Conservation (phyloP, 2,329 filamentous ascomycete species). For the Dendryphion nanum region DNA sequence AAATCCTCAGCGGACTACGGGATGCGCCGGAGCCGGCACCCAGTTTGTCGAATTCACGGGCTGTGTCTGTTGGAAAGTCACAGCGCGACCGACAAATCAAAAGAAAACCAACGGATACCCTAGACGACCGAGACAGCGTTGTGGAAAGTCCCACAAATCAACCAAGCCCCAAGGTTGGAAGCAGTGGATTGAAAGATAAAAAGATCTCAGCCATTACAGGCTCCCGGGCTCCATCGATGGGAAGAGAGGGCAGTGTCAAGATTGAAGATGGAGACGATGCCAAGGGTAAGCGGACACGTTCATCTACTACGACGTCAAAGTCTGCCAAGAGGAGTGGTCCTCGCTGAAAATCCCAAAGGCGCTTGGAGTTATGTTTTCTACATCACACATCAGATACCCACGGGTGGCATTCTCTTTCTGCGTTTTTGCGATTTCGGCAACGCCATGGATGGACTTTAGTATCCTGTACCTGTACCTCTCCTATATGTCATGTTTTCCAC, state of each 20-base stretch:
- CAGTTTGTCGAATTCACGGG: constrained; percentile 32
- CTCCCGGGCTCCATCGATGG: constrained; percentile 44
- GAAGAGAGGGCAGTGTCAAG: constrained; percentile 51
- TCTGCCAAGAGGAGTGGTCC: constrained; percentile 7
- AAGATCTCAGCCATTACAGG: constrained; percentile 42
- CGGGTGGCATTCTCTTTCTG: constrained; percentile 5
- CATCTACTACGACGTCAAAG: constrained; percentile 2
- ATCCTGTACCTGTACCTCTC: too few relatives aligned
- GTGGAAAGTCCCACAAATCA: constrained; percentile 36
- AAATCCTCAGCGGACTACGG: constrained; percentile 48
- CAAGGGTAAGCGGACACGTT: constrained; percentile 42
- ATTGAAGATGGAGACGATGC: constrained; percentile 47
- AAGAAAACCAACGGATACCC: constrained; percentile 34
- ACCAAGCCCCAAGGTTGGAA: constrained; percentile 34
- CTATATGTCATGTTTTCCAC: too few relatives aligned
- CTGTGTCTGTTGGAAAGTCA: constrained; percentile 36
- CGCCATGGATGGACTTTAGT: too few relatives aligned
- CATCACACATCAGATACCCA: constrained; percentile 6
- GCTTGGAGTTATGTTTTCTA: neutral
- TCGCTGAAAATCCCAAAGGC: neutral
- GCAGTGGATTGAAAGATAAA: constrained; percentile 26
- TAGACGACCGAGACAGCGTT: constrained; percentile 40
- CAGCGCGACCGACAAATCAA: constrained; percentile 37
- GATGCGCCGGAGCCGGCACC: constrained; percentile 44
- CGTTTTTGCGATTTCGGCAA: too few relatives aligned